A percentile compares a stretch with the other conserved stretches of the same genome.
These are phyloP conservation scores for Trichoderma virens DNA, from an alignment of 495 filamentous ascomycete species.

Conservation along the genomic window DNA sequence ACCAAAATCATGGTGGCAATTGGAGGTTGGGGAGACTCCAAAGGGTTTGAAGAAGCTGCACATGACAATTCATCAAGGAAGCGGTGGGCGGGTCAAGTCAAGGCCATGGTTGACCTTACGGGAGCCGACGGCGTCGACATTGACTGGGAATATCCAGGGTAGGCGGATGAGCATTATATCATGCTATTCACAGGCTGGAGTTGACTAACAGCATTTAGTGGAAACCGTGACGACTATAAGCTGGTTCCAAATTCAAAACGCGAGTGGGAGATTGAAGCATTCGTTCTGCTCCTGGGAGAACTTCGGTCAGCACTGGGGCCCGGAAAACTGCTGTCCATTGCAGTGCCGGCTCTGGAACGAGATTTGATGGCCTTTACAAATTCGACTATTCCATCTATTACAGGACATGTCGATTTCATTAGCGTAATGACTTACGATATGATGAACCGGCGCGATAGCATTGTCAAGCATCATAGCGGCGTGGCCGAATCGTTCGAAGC, in stretches of 20 bases:
- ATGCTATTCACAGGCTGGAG: background rate
- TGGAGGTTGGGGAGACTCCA: slow-evolving; percentile 65
- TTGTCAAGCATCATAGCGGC: slow-evolving; percentile 60
- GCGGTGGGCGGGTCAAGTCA: slow-evolving; percentile 57
- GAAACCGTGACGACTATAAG: slow-evolving; percentile 73
- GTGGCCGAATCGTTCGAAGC: slow-evolving; percentile 46
- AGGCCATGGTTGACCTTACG: slow-evolving; percentile 50
- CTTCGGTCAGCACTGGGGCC: slow-evolving; percentile 53
- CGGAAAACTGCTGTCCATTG: slow-evolving; percentile 58
- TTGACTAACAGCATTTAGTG: slow-evolving; percentile 32
- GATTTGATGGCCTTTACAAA: slow-evolving; percentile 70
- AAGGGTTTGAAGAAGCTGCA: slow-evolving; percentile 53
- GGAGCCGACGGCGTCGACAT: slow-evolving; percentile 64
- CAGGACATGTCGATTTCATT: slow-evolving; percentile 58
- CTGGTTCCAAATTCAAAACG: slow-evolving; percentile 53
- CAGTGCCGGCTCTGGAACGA: slow-evolving; percentile 56
- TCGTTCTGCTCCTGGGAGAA: slow-evolving; percentile 53
- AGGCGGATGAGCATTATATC: slow-evolving; percentile 11
- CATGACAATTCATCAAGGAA: slow-evolving; percentile 42
- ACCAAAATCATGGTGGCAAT: slow-evolving; percentile 65
- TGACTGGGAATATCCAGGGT: slow-evolving; percentile 76
- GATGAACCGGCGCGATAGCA: slow-evolving; percentile 64
- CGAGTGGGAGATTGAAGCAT: slow-evolving; percentile 55
- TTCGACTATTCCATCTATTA: slow-evolving; percentile 56
- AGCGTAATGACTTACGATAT: slow-evolving; percentile 79